Evolutionary conservation across 1,284 basidiomycete species (phyloP).

Genomic region (Schizophyllum amplum): DNA sequence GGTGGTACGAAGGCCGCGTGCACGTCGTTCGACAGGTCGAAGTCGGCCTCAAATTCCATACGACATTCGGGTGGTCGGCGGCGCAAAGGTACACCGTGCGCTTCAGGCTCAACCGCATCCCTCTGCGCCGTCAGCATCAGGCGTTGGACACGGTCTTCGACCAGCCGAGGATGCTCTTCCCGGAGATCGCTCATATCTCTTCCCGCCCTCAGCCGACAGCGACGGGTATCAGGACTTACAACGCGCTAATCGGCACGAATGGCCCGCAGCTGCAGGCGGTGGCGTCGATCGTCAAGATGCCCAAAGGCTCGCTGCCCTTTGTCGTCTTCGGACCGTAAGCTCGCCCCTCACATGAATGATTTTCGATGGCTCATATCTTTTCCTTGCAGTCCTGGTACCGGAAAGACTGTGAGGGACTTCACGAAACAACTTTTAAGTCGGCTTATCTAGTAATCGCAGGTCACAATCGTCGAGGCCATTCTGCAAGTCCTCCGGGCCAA

Average conservation of each 20-base stretch:
- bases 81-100: slow-evolving; percentile 35
- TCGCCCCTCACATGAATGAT: background rate
- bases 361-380: background rate
- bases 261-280: slow-evolving; percentile 44
- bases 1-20: slow-evolving; percentile 53
- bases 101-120: slow-evolving; percentile 48
- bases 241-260: slow-evolving; percentile 37
- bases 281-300: slow-evolving; percentile 33
- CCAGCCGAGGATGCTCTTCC: slow-evolving; percentile 12
- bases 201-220: slow-evolving; percentile 12
- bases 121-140: slow-evolving; percentile 48
- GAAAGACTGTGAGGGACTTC: slow-evolving; percentile 39
- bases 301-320: slow-evolving; percentile 44
- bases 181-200: slow-evolving; percentile 1
- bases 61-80: slow-evolving; percentile 30
- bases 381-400: slow-evolving; percentile 53
- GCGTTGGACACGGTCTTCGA: slow-evolving; percentile 27
- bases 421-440: too few species aligned
- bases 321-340: slow-evolving; percentile 58
- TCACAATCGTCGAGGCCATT: slow-evolving; percentile 57
- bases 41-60: slow-evolving; percentile 45
- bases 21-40: slow-evolving; percentile 40
- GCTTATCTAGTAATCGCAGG: slow-evolving; percentile 9
- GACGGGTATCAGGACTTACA: slow-evolving; percentile 17
- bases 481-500: slow-evolving; percentile 39